A percentile compares a stretch with the other conserved stretches of the same genome.
phyloP scores from a whole-genome alignment of 345 rosid genomes.

The Eucalyptus urophylla region DNA sequence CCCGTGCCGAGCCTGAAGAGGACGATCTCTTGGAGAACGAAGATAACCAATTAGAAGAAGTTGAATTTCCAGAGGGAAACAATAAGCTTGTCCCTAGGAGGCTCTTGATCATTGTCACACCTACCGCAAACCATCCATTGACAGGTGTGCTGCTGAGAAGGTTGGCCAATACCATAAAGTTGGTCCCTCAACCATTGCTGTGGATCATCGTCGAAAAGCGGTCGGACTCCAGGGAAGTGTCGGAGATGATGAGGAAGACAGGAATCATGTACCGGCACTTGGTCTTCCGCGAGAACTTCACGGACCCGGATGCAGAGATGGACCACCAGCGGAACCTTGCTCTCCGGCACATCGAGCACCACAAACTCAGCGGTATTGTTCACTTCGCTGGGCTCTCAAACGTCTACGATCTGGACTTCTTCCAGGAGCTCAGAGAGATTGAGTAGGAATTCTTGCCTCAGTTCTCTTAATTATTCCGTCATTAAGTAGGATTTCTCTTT shows the following conservation, averaged over 20 bases:
- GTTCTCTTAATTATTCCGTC: background rate
- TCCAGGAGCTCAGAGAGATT: conserved; percentile 60
- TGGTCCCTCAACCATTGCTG: conserved; percentile 56
- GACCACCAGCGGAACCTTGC: conserved; percentile 77
- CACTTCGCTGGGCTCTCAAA: conserved; percentile 74
- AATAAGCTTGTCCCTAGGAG: conserved; percentile 16
- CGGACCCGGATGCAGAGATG: conserved; percentile 44
- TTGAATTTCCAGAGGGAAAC: background rate
- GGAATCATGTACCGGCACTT: conserved; percentile 79
- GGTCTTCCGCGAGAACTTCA: conserved; percentile 59
- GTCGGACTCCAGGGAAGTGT: conserved; percentile 16
- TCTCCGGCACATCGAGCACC: conserved; percentile 66
- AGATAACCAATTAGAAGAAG: background rate
- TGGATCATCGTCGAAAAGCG: conserved; percentile 71
- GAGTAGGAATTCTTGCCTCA: conserved; percentile 34
- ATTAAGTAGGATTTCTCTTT: background rate
- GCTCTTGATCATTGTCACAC: conserved; percentile 57
- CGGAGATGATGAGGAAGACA: conserved; percentile 52
- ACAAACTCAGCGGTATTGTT: conserved; percentile 75
- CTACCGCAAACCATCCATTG: conserved; percentile 18
- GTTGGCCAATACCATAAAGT: conserved; percentile 48
- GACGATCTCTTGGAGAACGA: background rate
- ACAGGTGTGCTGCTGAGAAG: conserved; percentile 48
- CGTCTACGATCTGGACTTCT: conserved; percentile 78
- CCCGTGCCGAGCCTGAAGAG: background rate